Base-by-base conservation (phyloP, 139 green algal species). In the Bryopsis sp. region DNA sequence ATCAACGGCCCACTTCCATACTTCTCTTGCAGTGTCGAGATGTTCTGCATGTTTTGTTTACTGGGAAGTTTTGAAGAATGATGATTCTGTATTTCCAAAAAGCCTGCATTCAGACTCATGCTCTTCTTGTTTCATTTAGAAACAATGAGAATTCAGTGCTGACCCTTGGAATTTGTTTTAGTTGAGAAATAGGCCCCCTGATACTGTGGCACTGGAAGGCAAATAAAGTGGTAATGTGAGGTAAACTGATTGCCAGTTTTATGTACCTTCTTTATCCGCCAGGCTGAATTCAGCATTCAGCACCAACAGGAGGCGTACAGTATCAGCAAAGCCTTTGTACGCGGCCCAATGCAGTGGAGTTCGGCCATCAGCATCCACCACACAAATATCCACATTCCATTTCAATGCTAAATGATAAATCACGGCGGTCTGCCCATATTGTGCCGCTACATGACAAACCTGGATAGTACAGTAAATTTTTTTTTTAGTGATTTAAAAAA, bases 361-460 rank as follows among this genome's bases (percentile, higher is more conserved):
- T 15, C 90, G 82, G 0, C 82, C 82, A 61, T 95, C 90, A 26
- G 76, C 78, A 67, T 96, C 90, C 2, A 43, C 70, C 29, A 58
- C 26, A 73, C 67, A 38, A 15, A 67, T 19, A 70, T 97, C 88
- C 0, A 85, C 78, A 22, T 78, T 75, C 90, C 91, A 99, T 33
- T 88, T 87, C 22, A 92, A 74, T 2, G 79, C 86, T 22, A 97
- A 54, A 73, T 95, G 85, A 72, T 97, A 96, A 22, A 99, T 62
- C 26, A 96, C 77, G 0, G 83, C 81, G 8, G 94, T 96, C 61
- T 97, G 91, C 0, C 94, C 94, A 67, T 99, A 98, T 79, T 98
- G 93, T 15, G 92, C 84, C 1, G 89, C 89, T 6, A 97, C 88
- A 71, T 97, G 92, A 61, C 64, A 71, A 37, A 48, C 67, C 54